Evolutionary conservation across 306 rosid species (phyloP).

Genomic region (Astragalus glycyphyllos): DNA sequence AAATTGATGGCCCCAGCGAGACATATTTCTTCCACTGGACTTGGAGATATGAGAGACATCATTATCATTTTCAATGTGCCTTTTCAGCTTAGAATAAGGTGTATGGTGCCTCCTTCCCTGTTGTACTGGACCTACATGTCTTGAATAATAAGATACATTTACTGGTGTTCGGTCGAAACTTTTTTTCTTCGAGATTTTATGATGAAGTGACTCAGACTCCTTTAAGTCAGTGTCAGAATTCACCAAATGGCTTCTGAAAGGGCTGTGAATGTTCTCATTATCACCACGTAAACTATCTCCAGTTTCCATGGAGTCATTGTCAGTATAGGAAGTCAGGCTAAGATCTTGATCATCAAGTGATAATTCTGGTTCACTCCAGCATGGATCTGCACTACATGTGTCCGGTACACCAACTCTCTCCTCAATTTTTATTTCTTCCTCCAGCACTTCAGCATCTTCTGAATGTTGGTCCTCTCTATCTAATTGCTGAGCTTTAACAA

Average conservation of each 20-base stretch:
- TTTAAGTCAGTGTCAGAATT: conserved; percentile 37
- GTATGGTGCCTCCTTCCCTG: conserved; percentile 47
- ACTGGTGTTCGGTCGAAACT: conserved; percentile 40
- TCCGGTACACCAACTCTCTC: conserved; percentile 38
- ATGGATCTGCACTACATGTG: conserved; percentile 47
- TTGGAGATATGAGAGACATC: conserved; percentile 38
- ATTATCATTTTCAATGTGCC: conserved; percentile 37
- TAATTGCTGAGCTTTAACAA: conserved; percentile 35
- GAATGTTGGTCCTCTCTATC: conserved; percentile 41
- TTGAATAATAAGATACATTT: conserved; percentile 51
- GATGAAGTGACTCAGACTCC: conserved; percentile 47
- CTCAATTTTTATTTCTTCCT: conserved; percentile 38
- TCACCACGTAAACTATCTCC: conserved; percentile 48
- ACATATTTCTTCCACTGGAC: conserved; percentile 45
- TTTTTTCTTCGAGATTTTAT: conserved; percentile 44
- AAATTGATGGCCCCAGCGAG: conserved; percentile 41
- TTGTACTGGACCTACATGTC: conserved; percentile 42
- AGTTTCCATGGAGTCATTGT: conserved; percentile 60
- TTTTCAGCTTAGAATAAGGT: conserved; percentile 37
- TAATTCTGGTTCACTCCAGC: conserved; percentile 61
- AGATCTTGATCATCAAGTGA: conserved; percentile 64
- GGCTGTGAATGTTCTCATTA: conserved; percentile 47
- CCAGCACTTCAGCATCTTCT: conserved; percentile 41
- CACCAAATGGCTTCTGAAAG: conserved; percentile 50
- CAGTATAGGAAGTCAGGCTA: conserved; percentile 69